These are phyloP conservation scores for Pseudocercospora pini-densiflorae DNA, from an alignment of 2,329 filamentous ascomycete species.

Conservation along the genomic window DNA sequence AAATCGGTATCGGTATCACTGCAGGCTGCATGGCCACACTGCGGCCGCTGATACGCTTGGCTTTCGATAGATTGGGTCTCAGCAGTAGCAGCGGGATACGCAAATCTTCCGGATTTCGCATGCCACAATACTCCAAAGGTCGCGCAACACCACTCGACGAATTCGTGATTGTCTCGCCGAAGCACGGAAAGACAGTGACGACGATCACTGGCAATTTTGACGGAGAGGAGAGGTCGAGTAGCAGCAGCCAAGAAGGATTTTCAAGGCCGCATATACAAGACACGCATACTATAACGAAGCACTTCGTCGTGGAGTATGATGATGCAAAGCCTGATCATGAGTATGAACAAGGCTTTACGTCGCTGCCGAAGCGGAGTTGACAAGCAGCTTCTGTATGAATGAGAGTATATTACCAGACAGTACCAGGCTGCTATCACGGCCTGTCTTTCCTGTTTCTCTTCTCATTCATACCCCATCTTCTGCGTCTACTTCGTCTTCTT, in stretches of 20 bases:
- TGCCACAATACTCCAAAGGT: slow-evolving; percentile 9
- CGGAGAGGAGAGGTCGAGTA: slow-evolving; percentile 16
- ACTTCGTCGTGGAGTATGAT: slow-evolving; percentile 33
- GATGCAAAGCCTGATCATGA: slow-evolving; percentile 12
- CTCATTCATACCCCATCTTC: not conserved
- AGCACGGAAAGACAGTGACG: slow-evolving; percentile 23
- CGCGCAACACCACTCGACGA: slow-evolving; percentile 22
- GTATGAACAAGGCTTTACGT: slow-evolving; percentile 19
- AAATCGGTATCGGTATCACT: slow-evolving; percentile 41
- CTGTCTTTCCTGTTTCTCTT: not conserved
- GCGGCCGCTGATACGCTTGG: slow-evolving; percentile 51
- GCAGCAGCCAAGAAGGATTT: slow-evolving; percentile 28
- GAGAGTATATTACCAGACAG: not conserved
- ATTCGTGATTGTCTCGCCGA: slow-evolving; percentile 23
- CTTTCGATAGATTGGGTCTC: slow-evolving; percentile 23
- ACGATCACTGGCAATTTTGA: slow-evolving; percentile 30
- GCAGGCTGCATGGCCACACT: slow-evolving; percentile 56
- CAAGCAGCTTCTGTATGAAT: not conserved
- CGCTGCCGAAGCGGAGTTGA: slow-evolving; percentile 17
- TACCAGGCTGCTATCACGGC: not conserved
- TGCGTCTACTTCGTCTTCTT: not conserved
- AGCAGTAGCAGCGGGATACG: slow-evolving; percentile 16
- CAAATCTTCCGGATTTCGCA: slow-evolving; percentile 9
- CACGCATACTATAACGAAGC: slow-evolving; percentile 22
- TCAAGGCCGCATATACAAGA: slow-evolving; percentile 9